A percentile compares a stretch with the other conserved stretches of the same genome.
Conservation (phyloP, 2,329 filamentous ascomycete species). For the Albifimbria verrucaria region DNA sequence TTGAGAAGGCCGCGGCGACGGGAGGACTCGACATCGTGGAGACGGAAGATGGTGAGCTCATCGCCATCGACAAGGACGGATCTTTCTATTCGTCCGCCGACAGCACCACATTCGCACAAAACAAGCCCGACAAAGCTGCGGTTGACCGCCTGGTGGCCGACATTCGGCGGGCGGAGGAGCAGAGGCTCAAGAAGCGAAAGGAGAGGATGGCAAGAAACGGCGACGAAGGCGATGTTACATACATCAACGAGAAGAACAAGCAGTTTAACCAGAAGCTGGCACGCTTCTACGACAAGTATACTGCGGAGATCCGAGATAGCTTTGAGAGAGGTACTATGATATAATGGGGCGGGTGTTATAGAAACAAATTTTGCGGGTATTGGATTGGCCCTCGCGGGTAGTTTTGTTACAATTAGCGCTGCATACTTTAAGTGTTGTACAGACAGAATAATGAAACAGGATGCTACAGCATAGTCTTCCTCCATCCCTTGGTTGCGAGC, state of each 20-base stretch:
- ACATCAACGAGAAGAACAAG: conserved; percentile 99
- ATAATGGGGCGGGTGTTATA: too few species aligned
- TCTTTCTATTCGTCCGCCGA: conserved; percentile 88
- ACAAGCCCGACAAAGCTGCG: conserved; percentile 81
- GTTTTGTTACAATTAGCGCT: background rate
- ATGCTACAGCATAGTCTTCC: conserved; percentile 78
- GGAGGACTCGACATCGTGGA: conserved; percentile 92
- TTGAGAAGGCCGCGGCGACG: conserved; percentile 78
- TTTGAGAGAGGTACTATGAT: conserved; percentile 98
- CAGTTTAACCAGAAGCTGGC: conserved; percentile 98
- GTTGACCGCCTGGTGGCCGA: conserved; percentile 86
- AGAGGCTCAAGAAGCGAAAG: conserved; percentile 78
- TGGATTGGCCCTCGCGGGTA: background rate
- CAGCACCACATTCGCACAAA: conserved; percentile 75
- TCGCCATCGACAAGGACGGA: conserved; percentile 88
- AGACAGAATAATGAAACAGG: conserved; percentile 13
- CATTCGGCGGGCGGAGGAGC: conserved; percentile 83
- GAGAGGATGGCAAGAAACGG: conserved; percentile 75
- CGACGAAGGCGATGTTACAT: conserved; percentile 89
- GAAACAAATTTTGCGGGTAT: too few species aligned
- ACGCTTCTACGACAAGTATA: conserved; percentile 98
- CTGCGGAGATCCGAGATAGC: conserved; percentile 91
- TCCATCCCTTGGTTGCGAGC: conserved; percentile 79
- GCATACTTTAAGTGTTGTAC: conserved; percentile 20
- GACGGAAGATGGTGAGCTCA: conserved; percentile 89